Evolutionary conservation across 2,329 filamentous ascomycete genomes (phyloP).

Genomic region (Alternaria sp.): DNA sequence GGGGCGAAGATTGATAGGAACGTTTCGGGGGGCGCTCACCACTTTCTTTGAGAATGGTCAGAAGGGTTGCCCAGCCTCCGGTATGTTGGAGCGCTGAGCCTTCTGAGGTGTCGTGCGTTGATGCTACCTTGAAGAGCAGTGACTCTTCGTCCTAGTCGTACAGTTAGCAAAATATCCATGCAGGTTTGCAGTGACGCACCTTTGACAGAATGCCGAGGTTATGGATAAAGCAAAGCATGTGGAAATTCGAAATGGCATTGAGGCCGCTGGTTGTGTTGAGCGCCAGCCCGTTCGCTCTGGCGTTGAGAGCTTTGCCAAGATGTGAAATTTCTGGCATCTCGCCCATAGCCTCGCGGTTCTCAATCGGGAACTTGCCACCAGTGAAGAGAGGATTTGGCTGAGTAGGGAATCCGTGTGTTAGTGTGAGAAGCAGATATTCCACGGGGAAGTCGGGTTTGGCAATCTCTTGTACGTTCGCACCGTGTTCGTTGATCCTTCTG

Average conservation of each 20-base stretch:
- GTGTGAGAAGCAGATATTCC: conserved; percentile 92
- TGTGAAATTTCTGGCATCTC: conserved; percentile 79
- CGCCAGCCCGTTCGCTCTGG: conserved; percentile 57
- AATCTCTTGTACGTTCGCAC: conserved; percentile 94
- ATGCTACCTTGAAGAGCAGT: conserved; percentile 84
- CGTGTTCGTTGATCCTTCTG: conserved; percentile 93
- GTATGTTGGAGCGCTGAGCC: conserved; percentile 84
- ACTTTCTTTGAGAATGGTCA: conserved; percentile 93
- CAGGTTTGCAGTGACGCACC: conserved; percentile 59
- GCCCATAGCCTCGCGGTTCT: conserved; percentile 87
- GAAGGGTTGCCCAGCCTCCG: conserved; percentile 90
- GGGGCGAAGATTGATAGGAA: conserved; percentile 39
- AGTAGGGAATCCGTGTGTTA: conserved; percentile 95
- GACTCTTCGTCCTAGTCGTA: conserved; percentile 79
- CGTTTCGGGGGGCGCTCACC: conserved; percentile 94
- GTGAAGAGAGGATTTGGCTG: conserved; percentile 79
- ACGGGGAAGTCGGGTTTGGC: conserved; percentile 96
- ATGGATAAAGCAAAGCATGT: conserved; percentile 87
- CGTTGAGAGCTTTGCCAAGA: conserved; percentile 72
- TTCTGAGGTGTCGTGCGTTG: conserved; percentile 78
- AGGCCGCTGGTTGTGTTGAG: conserved; percentile 69
- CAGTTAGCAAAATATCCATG: conserved; percentile 11
- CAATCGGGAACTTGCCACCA: conserved; percentile 77
- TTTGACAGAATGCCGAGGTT: conserved; percentile 81
- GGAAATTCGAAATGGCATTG: conserved; percentile 85